A percentile compares a stretch with the other conserved stretches of the same genome.
Evolutionary conservation across 2,329 filamentous ascomycete genomes (phyloP).

Genomic region (Epichloe glyceriae): DNA sequence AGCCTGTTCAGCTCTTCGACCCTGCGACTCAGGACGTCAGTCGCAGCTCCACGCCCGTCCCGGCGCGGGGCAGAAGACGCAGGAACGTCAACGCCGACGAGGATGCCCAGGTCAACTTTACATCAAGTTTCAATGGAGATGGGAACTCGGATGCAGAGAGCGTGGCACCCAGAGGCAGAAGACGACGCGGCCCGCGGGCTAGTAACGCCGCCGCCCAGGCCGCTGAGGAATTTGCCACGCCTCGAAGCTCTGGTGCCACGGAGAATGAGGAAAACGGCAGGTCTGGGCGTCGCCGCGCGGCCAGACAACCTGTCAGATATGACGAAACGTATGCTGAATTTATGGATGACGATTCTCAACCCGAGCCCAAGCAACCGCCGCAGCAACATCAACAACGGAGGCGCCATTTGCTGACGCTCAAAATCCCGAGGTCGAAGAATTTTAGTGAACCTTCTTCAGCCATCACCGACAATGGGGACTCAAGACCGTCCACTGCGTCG

Average conservation of each 20-base stretch:
- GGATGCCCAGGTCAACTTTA: conserved; percentile 12
- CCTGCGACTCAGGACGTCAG: conserved; percentile 37
- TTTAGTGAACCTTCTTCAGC: conserved; percentile 24
- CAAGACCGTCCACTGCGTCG: conserved; percentile 38
- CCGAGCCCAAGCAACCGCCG: conserved; percentile 12
- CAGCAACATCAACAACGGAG: conserved; percentile 8
- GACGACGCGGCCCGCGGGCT: conserved; percentile 17
- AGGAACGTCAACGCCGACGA: conserved; percentile 19
- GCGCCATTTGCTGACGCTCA: conserved; percentile 22
- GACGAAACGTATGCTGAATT: conserved; percentile 6
- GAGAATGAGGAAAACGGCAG: conserved; percentile 5
- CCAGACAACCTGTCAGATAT: conserved; percentile 5
- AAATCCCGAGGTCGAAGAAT: conserved; percentile 29
- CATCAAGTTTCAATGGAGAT: conserved; percentile 23
- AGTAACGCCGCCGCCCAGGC: conserved; percentile 13
- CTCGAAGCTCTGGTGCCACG: conserved; percentile 7
- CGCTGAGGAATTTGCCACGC: conserved; percentile 12
- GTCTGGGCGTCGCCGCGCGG: conserved; percentile 8
- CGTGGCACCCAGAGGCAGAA: conserved; percentile 15
- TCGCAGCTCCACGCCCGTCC: conserved; percentile 37
- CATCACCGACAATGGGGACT: conserved; percentile 30
- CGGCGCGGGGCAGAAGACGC: conserved; percentile 19
- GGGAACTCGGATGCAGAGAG: conserved; percentile 19
- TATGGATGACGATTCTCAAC: conserved; percentile 10
- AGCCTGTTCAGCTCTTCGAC: conserved; percentile 37